Percentiles rank a stretch among this genome's conserved stretches.
These are phyloP conservation scores for Pythium rhizo-oryzae DNA, from an alignment of 352 stramenopile species.

Conservation along the genomic window DNA sequence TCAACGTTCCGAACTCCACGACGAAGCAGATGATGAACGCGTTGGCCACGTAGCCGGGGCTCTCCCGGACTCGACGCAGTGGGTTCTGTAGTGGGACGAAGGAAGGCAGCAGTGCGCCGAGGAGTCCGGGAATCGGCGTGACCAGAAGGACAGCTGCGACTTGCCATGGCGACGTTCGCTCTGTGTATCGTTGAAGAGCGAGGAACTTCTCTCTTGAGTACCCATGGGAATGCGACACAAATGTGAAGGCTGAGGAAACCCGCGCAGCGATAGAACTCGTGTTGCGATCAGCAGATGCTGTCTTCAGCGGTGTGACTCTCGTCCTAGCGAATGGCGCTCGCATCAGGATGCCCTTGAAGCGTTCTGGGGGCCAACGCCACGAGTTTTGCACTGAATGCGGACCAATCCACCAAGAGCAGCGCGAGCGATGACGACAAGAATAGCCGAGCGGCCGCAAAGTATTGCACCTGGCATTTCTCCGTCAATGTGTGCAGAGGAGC, in stretches of 20 bases:
- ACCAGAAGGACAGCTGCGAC: not conserved
- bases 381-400: too few relatives aligned
- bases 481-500: too few relatives aligned
- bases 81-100: conserved; percentile 11
- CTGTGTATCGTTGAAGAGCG: not conserved
- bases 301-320: not conserved
- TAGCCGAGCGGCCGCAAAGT: too few relatives aligned
- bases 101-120: not conserved
- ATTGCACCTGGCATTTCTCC: too few relatives aligned
- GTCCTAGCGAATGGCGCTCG: not conserved
- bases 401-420: too few relatives aligned
- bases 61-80: not conserved
- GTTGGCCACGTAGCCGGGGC: conserved; percentile 1
- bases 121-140: conserved; percentile 16
- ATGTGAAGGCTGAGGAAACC: not conserved
- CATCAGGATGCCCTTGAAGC: not conserved
- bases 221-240: not conserved
- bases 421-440: too few relatives aligned
- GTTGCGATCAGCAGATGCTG: not conserved
- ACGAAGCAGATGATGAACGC: conserved; percentile 1
- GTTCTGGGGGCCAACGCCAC: too few relatives aligned
- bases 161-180: not conserved
- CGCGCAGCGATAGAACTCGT: not conserved
- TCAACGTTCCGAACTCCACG: not conserved
- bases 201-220: conserved; percentile 12